These are phyloP conservation scores for Phaeosphaeriaceae sp. DNA, from an alignment of 2,329 filamentous ascomycete species.

Conservation along the genomic window DNA sequence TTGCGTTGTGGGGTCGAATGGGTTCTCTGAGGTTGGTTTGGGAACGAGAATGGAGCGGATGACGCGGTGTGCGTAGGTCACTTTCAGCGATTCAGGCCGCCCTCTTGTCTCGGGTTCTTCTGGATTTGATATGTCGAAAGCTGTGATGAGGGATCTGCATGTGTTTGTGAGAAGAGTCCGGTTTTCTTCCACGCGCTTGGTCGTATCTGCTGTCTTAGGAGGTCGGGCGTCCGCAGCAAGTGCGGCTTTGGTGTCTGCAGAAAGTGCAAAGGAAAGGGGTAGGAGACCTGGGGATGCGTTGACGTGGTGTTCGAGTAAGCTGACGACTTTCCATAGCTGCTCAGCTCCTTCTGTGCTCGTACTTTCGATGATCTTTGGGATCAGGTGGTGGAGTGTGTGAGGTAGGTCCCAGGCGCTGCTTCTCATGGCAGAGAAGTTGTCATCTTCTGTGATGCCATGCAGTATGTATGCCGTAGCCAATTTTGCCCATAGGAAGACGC, in stretches of 20 bases:
- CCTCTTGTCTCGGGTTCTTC: conserved; percentile 7
- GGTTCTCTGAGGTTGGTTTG: conserved; percentile 10
- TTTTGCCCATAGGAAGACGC: conserved; percentile 36
- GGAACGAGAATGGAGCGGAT: conserved; percentile 31
- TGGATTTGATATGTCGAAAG: conserved; percentile 27
- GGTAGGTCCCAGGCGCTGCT: conserved; percentile 33
- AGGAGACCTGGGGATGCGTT: conserved; percentile 26
- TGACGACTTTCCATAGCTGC: conserved; percentile 27
- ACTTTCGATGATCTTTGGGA: conserved; percentile 28
- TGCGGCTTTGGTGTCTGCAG: conserved; percentile 23
- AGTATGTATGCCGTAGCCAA: conserved; percentile 32
- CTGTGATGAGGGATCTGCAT: conserved; percentile 29
- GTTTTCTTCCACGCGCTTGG: conserved; percentile 25
- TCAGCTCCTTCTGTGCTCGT: conserved; percentile 16
- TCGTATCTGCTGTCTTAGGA: conserved; percentile 22
- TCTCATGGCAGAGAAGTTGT: conserved; percentile 30
- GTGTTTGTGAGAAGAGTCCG: conserved; percentile 20
- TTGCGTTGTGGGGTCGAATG: conserved; percentile 23
- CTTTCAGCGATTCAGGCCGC: conserved; percentile 19
- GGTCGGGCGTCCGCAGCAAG: conserved; percentile 27
- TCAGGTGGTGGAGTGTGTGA: conserved; percentile 29
- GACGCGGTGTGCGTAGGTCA: conserved; percentile 35
- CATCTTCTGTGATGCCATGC: conserved; percentile 23
- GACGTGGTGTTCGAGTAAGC: conserved; percentile 30
- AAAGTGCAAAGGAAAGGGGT: conserved; percentile 30